Conservation (phyloP, 2,329 filamentous ascomycete species). For the Colletotrichum godetiae region DNA sequence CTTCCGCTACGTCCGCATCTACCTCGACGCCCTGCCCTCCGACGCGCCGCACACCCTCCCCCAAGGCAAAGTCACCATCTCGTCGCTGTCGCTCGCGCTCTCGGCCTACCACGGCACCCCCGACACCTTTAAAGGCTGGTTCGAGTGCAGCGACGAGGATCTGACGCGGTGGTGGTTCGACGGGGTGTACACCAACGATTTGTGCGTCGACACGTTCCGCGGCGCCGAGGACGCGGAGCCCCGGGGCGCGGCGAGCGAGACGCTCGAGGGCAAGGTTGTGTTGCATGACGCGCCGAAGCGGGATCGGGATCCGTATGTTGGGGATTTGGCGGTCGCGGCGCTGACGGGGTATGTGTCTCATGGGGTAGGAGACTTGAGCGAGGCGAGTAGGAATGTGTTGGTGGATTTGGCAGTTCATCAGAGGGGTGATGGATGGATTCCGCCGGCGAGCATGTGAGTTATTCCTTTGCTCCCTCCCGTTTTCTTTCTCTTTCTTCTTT, state of each 20-base stretch:
- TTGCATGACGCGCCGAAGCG: constrained; percentile 63
- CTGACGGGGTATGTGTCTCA: constrained; percentile 61
- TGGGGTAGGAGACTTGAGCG: constrained; percentile 42
- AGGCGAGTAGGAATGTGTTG: constrained; percentile 57
- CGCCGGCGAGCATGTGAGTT: constrained; percentile 62
- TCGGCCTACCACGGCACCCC: constrained; percentile 59
- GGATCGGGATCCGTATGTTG: constrained; percentile 64
- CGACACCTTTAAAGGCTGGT: constrained; percentile 61
- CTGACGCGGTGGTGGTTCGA: constrained; percentile 66
- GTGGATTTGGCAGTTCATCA: constrained; percentile 62
- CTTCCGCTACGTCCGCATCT: constrained; percentile 63
- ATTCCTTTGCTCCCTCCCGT: background rate
- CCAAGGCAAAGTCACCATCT: constrained; percentile 55
- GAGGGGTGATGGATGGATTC: constrained; percentile 63
- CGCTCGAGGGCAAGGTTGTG: constrained; percentile 57
- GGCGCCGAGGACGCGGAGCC: constrained; percentile 60
- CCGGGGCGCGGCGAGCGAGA: constrained; percentile 53
- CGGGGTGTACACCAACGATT: constrained; percentile 63
- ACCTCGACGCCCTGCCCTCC: constrained; percentile 53
- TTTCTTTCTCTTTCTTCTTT: background rate
- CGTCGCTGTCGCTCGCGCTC: constrained; percentile 54
- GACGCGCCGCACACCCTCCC: constrained; percentile 58
- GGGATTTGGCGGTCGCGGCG: constrained; percentile 61
- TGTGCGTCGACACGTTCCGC: constrained; percentile 58
- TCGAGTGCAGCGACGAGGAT: constrained; percentile 61